Evolutionary conservation across 208 protist species (phyloP), one percentile per base, ranked within the genome.

Genomic region (Crithidia expoeki): DNA sequence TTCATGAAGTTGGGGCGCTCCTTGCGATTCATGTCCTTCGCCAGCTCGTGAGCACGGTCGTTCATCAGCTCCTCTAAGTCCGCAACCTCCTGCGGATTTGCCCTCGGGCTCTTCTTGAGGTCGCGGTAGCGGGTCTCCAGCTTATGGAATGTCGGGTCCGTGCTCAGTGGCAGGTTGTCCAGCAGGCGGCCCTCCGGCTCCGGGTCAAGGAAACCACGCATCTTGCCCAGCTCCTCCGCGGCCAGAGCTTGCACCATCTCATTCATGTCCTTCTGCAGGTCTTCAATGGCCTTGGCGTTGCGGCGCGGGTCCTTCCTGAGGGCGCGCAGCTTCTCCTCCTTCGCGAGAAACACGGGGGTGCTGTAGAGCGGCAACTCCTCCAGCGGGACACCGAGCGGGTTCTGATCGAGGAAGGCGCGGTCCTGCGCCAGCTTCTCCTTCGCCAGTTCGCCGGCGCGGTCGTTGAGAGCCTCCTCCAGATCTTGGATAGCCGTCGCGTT

Each of bases 51-150:
- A 33, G 86, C 84, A 51, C 85, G 85, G 61, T 88, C 82, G 70
- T 93, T 93, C 84, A 94, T 89, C 21, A 85, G 65, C 62, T 92
- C 86, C 76, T 92, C 80, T 14, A 92, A 65, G 51, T 90, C 88
- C 30, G 80, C 80, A 42, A 92, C 62, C 44, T 76, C 74, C 70
- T 90, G 68, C 32, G 57, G 72, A 52, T 92, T 93, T 47, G 68
- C 60, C 57, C 73, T 72, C 44, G 74, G 67, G 65, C 82, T 77
- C 62, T 85, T 86, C 56, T 84, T 80, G 28, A 92, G 74, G 16
- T 85, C 81, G 71, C 84, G 83, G 63, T 88, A 84, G 63, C 86
- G 72, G 23, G 77, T 57, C 63, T 91, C 83, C 46, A 86, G 47
- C 30, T 80, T 63, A 55, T 70, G 78, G 68, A 92, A 92, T 55